Percentiles rank a stretch among this genome's conserved stretches.
Evolutionary conservation across 2,329 filamentous ascomycete species (phyloP).

Genomic region (Domatiomyces catenatus): DNA sequence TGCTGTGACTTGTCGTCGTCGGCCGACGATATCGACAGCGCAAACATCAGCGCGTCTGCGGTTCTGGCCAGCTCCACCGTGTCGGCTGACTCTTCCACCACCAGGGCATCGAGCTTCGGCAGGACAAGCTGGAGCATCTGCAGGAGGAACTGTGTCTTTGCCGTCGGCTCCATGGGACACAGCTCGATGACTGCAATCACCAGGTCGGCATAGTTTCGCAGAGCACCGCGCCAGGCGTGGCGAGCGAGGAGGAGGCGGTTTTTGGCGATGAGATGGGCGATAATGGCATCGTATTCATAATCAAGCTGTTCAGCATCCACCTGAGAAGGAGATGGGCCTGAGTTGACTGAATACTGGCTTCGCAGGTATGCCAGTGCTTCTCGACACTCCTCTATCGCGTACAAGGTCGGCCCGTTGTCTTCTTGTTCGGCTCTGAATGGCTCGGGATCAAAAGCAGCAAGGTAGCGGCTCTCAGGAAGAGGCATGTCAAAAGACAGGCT

Average conservation of each 20-base stretch:
- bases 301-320: constrained; percentile 27
- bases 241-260: constrained; percentile 27
- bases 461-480: constrained; percentile 42
- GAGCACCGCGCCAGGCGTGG: constrained; percentile 45
- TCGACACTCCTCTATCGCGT: constrained; percentile 54
- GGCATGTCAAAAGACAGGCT: constrained; percentile 34
- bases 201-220: constrained; percentile 73
- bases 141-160: constrained; percentile 62
- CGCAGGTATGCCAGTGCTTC: constrained; percentile 44
- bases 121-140: constrained; percentile 77
- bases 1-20: constrained; percentile 25
- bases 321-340: constrained; percentile 1
- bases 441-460: constrained; percentile 52
- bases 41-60: constrained; percentile 47
- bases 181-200: constrained; percentile 68
- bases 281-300: constrained; percentile 25
- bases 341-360: constrained; percentile 43
- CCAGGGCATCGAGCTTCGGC: constrained; percentile 68
- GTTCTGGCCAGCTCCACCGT: constrained; percentile 63
- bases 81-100: constrained; percentile 51
- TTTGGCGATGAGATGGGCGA: constrained; percentile 25
- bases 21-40: constrained; percentile 18
- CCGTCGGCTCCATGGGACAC: constrained; percentile 60
- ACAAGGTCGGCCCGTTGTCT: constrained; percentile 37
- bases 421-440: constrained; percentile 47